Evolutionary conservation across 495 filamentous ascomycete genomes (phyloP).

Genomic region (Hyaloscypha hepaticicola): DNA sequence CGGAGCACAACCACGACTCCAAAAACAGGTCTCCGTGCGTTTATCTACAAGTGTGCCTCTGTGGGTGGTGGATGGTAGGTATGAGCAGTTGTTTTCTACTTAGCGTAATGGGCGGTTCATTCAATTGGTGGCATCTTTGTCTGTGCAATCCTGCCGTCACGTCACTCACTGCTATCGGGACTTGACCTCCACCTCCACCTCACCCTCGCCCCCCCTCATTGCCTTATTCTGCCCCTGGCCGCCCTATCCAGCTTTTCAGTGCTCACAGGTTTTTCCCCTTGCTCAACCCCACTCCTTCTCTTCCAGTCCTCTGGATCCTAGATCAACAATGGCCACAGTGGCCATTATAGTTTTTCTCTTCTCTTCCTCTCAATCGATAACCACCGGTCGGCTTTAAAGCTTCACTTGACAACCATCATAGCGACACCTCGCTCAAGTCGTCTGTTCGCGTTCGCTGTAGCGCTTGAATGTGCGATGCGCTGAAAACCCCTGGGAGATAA

Average conservation of each 20-base stretch:
- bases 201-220: slow-evolving; percentile 4
- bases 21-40: not conserved
- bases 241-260: not conserved
- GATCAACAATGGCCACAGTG: not conserved
- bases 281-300: not conserved
- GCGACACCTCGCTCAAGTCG: not conserved
- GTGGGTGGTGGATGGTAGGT: not conserved
- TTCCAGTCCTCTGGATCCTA: not conserved
- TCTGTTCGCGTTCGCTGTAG: not conserved
- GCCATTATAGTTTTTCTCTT: too few species aligned
- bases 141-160: not conserved
- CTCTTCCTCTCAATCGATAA: not conserved
- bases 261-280: not conserved
- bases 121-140: too few species aligned
- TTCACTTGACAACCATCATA: not conserved
- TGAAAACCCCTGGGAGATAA: not conserved
- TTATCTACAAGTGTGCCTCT: not conserved
- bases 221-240: not conserved
- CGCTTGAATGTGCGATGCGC: not conserved
- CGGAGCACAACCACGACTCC: not conserved
- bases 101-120: too few species aligned
- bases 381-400: not conserved
- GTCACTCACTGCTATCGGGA: not conserved
- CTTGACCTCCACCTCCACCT: too few species aligned
- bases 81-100: not conserved